Percentiles rank a stretch among this genome's conserved stretches.
Evolutionary conservation across 2,329 filamentous ascomycete genomes (phyloP).

Genomic region (Fusarium paranaense): DNA sequence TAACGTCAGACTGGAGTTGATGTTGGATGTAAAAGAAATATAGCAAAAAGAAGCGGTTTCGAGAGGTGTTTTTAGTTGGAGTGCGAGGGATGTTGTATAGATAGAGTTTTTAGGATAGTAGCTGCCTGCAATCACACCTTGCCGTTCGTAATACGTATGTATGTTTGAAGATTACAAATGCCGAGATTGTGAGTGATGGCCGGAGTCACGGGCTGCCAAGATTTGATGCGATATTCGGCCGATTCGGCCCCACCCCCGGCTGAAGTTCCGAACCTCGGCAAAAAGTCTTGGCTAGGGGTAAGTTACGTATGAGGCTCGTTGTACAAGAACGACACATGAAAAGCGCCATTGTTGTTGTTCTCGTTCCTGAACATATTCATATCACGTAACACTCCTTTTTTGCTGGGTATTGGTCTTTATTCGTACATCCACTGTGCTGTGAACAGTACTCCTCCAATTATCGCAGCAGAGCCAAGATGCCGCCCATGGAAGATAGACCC

Average conservation of each 20-base stretch:
- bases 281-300: conserved; percentile 26
- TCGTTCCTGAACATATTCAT: neutral
- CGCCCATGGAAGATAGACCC: conserved; percentile 47
- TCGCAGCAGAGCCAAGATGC: conserved; percentile 18
- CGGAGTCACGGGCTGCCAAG: conserved; percentile 22
- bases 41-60: neutral
- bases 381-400: neutral
- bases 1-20: conserved; percentile 9
- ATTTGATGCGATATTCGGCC: conserved; percentile 14
- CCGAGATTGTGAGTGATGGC: conserved; percentile 1
- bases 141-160: neutral
- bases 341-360: conserved; percentile 15
- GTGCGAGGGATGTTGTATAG: conserved; percentile 1
- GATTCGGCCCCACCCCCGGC: conserved; percentile 32
- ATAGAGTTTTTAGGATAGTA: conserved; percentile 13
- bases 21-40: neutral
- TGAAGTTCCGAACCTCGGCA: conserved; percentile 37
- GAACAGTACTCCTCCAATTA: neutral
- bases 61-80: neutral
- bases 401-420: neutral
- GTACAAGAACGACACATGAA: conserved; percentile 24
- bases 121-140: conserved; percentile 3
- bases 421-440: neutral
- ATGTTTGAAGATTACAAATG: neutral
- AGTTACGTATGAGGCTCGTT: conserved; percentile 24